Evolutionary conservation across 768 basidiomycete species (phyloP).

Genomic region (Lentinula guzmanii): DNA sequence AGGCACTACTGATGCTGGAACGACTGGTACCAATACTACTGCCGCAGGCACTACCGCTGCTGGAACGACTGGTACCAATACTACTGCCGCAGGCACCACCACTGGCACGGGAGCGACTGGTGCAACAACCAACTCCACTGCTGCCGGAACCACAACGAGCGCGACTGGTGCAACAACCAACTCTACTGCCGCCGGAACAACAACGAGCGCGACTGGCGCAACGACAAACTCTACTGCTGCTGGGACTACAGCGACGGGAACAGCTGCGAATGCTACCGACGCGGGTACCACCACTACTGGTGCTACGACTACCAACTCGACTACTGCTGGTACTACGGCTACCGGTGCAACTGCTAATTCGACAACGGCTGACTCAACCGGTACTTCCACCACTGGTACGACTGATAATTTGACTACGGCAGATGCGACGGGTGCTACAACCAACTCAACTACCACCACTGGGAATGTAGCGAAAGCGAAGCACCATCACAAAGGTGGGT

Average conservation of each 20-base stretch:
- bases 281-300: slow-evolving; percentile 14
- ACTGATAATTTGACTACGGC: neutral
- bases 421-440: neutral
- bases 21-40: neutral
- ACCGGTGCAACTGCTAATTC: neutral
- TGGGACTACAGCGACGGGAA: neutral
- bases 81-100: neutral
- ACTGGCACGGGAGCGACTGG: neutral
- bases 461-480: neutral
- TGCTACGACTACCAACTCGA: neutral
- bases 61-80: neutral
- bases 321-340: neutral
- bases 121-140: neutral
- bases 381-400: neutral
- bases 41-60: neutral
- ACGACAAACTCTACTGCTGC: neutral
- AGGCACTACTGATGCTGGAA: neutral
- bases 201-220: slow-evolving; percentile 5
- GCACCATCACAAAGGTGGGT: neutral
- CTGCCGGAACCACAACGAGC: slow-evolving; percentile 5
- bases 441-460: neutral
- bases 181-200: slow-evolving; percentile 4
- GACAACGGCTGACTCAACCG: neutral
- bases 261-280: slow-evolving; percentile 15
- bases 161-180: slow-evolving; percentile 1